Conservation (phyloP, 495 filamentous ascomycete genomes). For the Cercophora samala region DNA sequence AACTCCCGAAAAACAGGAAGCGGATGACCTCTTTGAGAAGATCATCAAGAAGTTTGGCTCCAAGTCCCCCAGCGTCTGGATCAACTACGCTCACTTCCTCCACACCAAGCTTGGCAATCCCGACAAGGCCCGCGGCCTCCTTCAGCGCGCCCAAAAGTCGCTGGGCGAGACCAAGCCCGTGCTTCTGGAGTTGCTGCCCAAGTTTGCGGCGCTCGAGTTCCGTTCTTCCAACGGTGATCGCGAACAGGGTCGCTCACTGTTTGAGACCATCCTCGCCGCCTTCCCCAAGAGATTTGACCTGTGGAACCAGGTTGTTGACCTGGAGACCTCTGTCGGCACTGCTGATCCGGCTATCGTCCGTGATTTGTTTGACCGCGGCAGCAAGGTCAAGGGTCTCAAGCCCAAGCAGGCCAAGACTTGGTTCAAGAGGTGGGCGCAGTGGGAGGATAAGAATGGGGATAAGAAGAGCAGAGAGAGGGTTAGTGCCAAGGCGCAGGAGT, state of each 20-base stretch:
- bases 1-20: slow-evolving; percentile 63
- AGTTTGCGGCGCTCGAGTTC: slow-evolving; percentile 91
- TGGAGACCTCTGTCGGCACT: slow-evolving; percentile 62
- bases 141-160: slow-evolving; percentile 83
- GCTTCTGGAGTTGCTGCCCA: slow-evolving; percentile 73
- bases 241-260: slow-evolving; percentile 90
- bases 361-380: slow-evolving; percentile 76
- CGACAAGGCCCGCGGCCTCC: slow-evolving; percentile 70
- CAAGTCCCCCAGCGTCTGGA: slow-evolving; percentile 71
- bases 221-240: slow-evolving; percentile 75
- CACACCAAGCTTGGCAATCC: slow-evolving; percentile 65
- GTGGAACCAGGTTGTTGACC: slow-evolving; percentile 86
- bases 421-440: slow-evolving; percentile 80
- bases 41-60: slow-evolving; percentile 86
- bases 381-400: slow-evolving; percentile 64
- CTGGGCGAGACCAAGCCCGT: slow-evolving; percentile 58
- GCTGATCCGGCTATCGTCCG: slow-evolving; percentile 59
- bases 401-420: slow-evolving; percentile 71
- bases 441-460: slow-evolving; percentile 72
- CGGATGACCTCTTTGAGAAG: slow-evolving; percentile 80
- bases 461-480: slow-evolving; percentile 68
- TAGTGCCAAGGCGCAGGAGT: slow-evolving; percentile 70
- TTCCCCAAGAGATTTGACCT: slow-evolving; percentile 87
- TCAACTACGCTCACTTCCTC: slow-evolving; percentile 94
- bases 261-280: slow-evolving; percentile 77